Evolutionary conservation across 2,329 filamentous ascomycete species (phyloP), one percentile per base, ranked within the genome.

Genomic region (Botrytis deweyae): DNA sequence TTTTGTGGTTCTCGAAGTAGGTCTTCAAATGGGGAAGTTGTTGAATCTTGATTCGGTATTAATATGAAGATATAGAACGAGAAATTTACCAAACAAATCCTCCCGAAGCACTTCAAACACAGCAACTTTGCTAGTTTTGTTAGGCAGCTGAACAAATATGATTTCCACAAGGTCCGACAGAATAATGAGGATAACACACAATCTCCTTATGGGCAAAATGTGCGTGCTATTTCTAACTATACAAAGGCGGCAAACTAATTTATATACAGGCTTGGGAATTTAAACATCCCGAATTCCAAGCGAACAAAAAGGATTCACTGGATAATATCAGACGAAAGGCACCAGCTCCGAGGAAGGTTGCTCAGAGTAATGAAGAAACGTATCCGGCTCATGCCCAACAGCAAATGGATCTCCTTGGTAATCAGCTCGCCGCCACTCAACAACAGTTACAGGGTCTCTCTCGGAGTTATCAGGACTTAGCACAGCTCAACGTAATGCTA

Each of bases 41-140:
- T 55, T 36, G 38, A 40, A 40, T 46, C n/a, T 38, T 29, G 22
- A 33, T 33, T 33, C 5, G 36, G 38, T 40, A 55, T 52, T 66
- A 22, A 80, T 77, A 74, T 73, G 72, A 55, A 69, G 66, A 70
- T 74, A 40, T 82, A 98, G 95, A 97, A 97, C 83, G 95, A 98
- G 83, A 97, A 97, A 83, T 99, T 99, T 81, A 98, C 96, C 36
- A 97, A 98, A 82, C 92, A 93, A 58, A 97, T 99, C 79, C 89
- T 99, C 25, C 96, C 96, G 3, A 98, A 98, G 82, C 94, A 98
- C 80, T 99, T 99, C 87, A 99, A 99, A 84, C 96, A 98, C 84
- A 97, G 94, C 88, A 98, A 98, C 83, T 98, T 98, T 85, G 95
- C 95, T 46, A 97, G 94, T 83, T 98, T 98, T 81, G 95, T 98